Conservation (phyloP, 108 stramenopile species). For the Seminavis robusta region DNA sequence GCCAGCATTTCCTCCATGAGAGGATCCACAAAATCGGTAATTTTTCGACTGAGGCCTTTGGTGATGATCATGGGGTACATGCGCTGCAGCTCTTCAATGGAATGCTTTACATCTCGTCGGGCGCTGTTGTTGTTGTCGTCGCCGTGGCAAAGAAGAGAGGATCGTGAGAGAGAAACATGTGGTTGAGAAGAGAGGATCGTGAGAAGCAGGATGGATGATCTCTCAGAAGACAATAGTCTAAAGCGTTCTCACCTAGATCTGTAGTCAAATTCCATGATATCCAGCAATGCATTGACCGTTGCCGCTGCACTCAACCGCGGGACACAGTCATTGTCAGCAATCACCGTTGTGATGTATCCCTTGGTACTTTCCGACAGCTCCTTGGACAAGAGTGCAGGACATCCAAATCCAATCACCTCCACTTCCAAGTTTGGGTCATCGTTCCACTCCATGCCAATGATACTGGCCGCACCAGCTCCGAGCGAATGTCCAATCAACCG, state of each 20-base stretch:
- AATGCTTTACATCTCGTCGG: slow-evolving; percentile 1
- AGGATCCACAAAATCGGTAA: neutral
- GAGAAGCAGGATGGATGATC: no score
- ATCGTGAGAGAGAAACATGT: no score
- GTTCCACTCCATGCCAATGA: slow-evolving; percentile 72
- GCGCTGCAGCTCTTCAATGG: neutral
- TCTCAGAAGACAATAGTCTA: no score
- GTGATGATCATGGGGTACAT: neutral
- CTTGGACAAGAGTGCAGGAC: slow-evolving; percentile 64
- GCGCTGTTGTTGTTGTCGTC: no score
- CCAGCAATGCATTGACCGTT: slow-evolving; percentile 53
- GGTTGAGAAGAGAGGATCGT: no score
- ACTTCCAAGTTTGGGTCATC: slow-evolving; percentile 37
- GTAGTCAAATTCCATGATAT: slow-evolving; percentile 59
- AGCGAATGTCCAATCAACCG: slow-evolving; percentile 70
- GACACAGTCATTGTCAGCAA: slow-evolving; percentile 68
- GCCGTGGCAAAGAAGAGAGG: no score
- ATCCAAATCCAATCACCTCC: slow-evolving; percentile 70
- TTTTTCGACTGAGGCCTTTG: neutral
- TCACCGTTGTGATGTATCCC: slow-evolving; percentile 66
- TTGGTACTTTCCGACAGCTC: slow-evolving; percentile 50
- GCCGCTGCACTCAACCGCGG: slow-evolving; percentile 67
- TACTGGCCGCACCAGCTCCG: slow-evolving; percentile 76
- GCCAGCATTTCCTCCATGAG: neutral
- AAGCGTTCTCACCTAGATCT: no score